phyloP scores from a whole-genome alignment of 805 yeast species.

The Saccharomycopsis selenospora region DNA sequence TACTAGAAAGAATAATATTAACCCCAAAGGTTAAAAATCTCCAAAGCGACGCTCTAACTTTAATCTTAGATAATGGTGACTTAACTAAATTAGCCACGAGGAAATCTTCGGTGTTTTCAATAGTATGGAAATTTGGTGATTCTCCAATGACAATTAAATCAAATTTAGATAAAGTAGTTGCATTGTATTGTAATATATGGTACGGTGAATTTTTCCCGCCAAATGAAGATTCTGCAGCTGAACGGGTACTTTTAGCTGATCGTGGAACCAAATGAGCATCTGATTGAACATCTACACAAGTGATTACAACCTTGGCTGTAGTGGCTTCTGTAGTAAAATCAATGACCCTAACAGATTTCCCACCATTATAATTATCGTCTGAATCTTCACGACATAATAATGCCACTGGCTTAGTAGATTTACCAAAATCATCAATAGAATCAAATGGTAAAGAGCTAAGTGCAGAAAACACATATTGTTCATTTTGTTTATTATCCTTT shows the following conservation, averaged over 20 bases:
- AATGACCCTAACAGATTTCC: constrained; percentile 3
- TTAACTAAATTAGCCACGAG: constrained; percentile 21
- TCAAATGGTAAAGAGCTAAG: constrained; percentile 23
- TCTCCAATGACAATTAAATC: constrained; percentile 46
- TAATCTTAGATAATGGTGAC: constrained; percentile 9
- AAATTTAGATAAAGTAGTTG: constrained; percentile 34
- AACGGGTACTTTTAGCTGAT: constrained; percentile 32
- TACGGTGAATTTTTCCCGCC: constrained; percentile 47
- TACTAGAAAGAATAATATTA: constrained; percentile 33
- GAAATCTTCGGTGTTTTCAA: constrained; percentile 22
- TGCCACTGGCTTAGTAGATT: constrained; percentile 21
- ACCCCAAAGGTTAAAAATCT: constrained; percentile 24
- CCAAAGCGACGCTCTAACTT: constrained; percentile 19
- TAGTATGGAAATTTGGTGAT: constrained; percentile 11
- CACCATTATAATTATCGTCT: background rate
- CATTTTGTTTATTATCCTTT: constrained; percentile 5
- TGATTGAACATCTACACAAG: constrained; percentile 40
- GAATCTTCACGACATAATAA: constrained; percentile 21
- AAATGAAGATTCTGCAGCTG: constrained; percentile 45
- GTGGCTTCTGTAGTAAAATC: constrained; percentile 14
- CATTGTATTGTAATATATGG: constrained; percentile 38
- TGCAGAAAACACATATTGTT: constrained; percentile 22
- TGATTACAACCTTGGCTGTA: constrained; percentile 26
- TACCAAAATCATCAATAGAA: constrained; percentile 14
- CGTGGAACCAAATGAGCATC: constrained; percentile 43